Conservation (phyloP, 2,329 filamentous ascomycete genomes). For the Epichloe sp. region DNA sequence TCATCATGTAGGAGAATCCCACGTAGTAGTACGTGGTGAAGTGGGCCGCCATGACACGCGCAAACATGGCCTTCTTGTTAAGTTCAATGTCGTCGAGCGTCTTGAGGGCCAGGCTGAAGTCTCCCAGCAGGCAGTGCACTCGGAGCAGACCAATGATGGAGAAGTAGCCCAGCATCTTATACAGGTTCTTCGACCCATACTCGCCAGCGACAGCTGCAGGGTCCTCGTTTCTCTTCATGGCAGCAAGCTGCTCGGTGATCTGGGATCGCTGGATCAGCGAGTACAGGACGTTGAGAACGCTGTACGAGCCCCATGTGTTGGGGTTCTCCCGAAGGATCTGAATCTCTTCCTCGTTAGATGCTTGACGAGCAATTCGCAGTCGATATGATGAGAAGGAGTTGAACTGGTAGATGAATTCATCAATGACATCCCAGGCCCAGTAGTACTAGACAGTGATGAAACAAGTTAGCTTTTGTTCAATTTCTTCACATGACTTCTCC, state of each 20-base stretch:
- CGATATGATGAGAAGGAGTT: slow-evolving; percentile 98
- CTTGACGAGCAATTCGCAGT: slow-evolving; percentile 72
- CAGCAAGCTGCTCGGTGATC: slow-evolving; percentile 92
- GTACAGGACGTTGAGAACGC: slow-evolving; percentile 97
- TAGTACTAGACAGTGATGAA: slow-evolving; percentile 54
- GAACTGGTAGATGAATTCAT: slow-evolving; percentile 99
- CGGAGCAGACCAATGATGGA: slow-evolving; percentile 95
- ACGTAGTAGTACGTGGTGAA: slow-evolving; percentile 99
- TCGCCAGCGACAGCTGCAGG: slow-evolving; percentile 78
- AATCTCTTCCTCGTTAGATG: slow-evolving; percentile 83
- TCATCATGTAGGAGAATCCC: slow-evolving; percentile 99
- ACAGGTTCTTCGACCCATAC: slow-evolving; percentile 86
- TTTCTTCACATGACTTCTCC: not conserved
- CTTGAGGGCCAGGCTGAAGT: slow-evolving; percentile 97
- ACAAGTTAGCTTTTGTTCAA: slow-evolving; percentile 5
- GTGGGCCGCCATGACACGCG: slow-evolving; percentile 97
- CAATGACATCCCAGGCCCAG: slow-evolving; percentile 99
- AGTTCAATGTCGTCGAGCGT: slow-evolving; percentile 98
- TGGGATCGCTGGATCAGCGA: slow-evolving; percentile 97
- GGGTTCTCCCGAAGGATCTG: slow-evolving; percentile 88
- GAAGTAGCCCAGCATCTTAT: slow-evolving; percentile 98
- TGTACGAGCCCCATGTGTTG: slow-evolving; percentile 99
- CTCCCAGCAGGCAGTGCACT: slow-evolving; percentile 90
- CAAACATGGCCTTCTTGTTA: slow-evolving; percentile 99
- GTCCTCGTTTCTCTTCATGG: slow-evolving; percentile 90